These are phyloP conservation scores for Pyrenophora seminiperda DNA, from an alignment of 2,329 filamentous ascomycete species.

Conservation along the genomic window DNA sequence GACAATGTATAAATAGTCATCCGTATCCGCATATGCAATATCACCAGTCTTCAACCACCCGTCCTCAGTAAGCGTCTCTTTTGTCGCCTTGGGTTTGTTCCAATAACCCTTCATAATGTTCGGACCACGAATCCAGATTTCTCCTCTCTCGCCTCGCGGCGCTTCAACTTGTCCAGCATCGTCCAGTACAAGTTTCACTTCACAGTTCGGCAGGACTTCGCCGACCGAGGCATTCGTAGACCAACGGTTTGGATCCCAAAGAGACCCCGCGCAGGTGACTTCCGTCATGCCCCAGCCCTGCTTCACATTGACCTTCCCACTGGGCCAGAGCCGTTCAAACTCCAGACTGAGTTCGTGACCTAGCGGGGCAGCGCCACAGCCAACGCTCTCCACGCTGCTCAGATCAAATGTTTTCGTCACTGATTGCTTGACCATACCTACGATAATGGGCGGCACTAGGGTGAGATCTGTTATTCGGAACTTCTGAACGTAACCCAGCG, in stretches of 20 bases:
- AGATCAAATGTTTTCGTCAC: conserved; percentile 69
- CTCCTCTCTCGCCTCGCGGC: conserved; percentile 61
- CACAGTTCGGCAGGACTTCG: conserved; percentile 70
- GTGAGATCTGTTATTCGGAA: conserved; percentile 70
- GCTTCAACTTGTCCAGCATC: conserved; percentile 60
- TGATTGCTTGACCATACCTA: conserved; percentile 74
- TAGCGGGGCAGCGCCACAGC: conserved; percentile 71
- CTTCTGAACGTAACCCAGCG: conserved; percentile 70
- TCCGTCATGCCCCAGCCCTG: conserved; percentile 94
- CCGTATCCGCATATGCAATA: conserved; percentile 65
- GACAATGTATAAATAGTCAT: conserved; percentile 67
- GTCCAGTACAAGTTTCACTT: conserved; percentile 67
- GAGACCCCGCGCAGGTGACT: conserved; percentile 70
- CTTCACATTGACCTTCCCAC: conserved; percentile 57
- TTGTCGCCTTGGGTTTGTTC: conserved; percentile 70
- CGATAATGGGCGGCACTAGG: conserved; percentile 76
- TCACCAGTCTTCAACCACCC: conserved; percentile 76
- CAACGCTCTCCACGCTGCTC: conserved; percentile 64
- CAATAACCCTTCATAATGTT: conserved; percentile 80
- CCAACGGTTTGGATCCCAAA: conserved; percentile 63
- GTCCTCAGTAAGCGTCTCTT: conserved; percentile 64
- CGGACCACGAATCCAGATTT: conserved; percentile 74
- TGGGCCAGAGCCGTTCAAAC: conserved; percentile 62
- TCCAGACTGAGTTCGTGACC: conserved; percentile 53
- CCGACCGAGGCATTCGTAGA: conserved; percentile 62